Evolutionary conservation across 352 stramenopile genomes (phyloP).

Genomic region (Globisporangium recalcitrans): DNA sequence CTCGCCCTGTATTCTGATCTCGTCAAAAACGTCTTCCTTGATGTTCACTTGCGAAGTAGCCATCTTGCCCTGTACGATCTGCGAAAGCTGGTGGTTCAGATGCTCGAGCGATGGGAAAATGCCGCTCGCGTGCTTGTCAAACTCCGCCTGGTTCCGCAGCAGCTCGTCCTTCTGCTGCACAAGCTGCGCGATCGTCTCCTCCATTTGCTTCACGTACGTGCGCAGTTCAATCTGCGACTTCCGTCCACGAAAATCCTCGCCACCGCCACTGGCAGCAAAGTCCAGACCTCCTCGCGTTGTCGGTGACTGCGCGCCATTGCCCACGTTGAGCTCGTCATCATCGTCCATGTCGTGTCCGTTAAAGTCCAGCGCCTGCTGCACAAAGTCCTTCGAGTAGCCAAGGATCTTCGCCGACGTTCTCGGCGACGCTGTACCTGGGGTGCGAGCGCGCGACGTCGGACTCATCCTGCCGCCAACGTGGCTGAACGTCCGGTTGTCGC

Average conservation of each 20-base stretch:
- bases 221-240: slow-evolving; percentile 47
- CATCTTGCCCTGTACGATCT: slow-evolving; percentile 72
- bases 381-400: slow-evolving; percentile 65
- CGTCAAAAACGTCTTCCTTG: slow-evolving; percentile 64
- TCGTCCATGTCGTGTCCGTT: slow-evolving; percentile 41
- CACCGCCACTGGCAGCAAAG: slow-evolving; percentile 17
- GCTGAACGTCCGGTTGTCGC: slow-evolving; percentile 20
- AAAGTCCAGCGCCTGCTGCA: slow-evolving; percentile 72
- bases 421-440: slow-evolving; percentile 27
- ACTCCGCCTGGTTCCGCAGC: slow-evolving; percentile 68
- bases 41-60: slow-evolving; percentile 39
- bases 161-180: slow-evolving; percentile 76
- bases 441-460: slow-evolving; percentile 18
- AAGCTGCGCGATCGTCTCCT: slow-evolving; percentile 71
- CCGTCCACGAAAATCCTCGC: slow-evolving; percentile 19
- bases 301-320: slow-evolving; percentile 4
- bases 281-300: slow-evolving; percentile 16
- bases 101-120: slow-evolving; percentile 79
- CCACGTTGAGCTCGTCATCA: slow-evolving; percentile 26
- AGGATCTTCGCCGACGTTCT: slow-evolving; percentile 55
- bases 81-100: slow-evolving; percentile 72
- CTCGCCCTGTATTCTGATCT: slow-evolving; percentile 68
- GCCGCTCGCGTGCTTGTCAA: slow-evolving; percentile 78
- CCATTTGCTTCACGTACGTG: slow-evolving; percentile 77
- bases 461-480: slow-evolving; percentile 25